Evolutionary conservation across 306 rosid genomes (phyloP), one percentile per base, ranked within the genome.

Genomic region (Amphicarpaea edgeworthii): DNA sequence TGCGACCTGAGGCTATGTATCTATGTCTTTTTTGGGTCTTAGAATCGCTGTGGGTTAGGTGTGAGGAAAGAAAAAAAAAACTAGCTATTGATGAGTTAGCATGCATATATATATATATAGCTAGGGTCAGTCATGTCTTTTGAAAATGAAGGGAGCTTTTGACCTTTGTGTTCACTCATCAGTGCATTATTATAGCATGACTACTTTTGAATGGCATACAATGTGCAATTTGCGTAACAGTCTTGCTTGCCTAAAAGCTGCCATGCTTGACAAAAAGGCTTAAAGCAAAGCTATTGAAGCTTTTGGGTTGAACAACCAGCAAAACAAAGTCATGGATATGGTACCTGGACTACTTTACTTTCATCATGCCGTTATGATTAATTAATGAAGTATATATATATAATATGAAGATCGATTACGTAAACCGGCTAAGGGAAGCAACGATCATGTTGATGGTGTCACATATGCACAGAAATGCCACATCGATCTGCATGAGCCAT

Each of bases 201-300:
- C 66, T 58, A 50, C 57, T 40, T 46, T 73, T 55, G 63, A 58
- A 68, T 32, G 66, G n/a, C n/a, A n/a, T n/a, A 80, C 12, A 34
- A 50, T 28, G 26, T 76, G 42, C 30, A 73, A 64, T 49, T 62
- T 60, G 41, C 51, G 20, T 70, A 15, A 26, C 3, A 24, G 2
- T 17, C 40, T 73, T 40, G 66, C 63, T 17, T 34, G 24, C 28
- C n/a, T 50, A 59, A 75, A 81, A 75, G 84, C 72, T 81, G 60
- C 43, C 84, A 75, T 10, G 28, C 73, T 68, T 68, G 77, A 37
- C 67, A 49, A 38, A 81, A 60, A 8, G 49, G 64, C n/a, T 21
- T n/a, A n/a, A n/a, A n/a, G n/a, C n/a, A 24, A 68, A 80, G 76
- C 68, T 59, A 10, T 38, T 2, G 16, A 47, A 15, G 43, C 37